Base-by-base conservation (phyloP, 2,329 filamentous ascomycete species). In the Cladosporium austrohemisphaericum region DNA sequence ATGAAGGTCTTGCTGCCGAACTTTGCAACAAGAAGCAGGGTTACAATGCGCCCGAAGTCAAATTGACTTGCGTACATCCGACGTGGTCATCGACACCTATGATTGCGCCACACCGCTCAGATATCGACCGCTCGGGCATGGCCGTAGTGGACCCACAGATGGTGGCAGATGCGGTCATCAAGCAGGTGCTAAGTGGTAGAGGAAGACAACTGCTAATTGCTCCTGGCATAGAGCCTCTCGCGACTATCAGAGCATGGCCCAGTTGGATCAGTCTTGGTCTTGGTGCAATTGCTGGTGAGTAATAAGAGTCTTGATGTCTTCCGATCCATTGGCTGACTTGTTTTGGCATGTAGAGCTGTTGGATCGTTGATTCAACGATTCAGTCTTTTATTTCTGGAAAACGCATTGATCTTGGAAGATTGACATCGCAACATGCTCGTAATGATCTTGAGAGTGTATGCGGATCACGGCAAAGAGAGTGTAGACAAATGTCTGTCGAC, bases 1-100 rank as follows among this genome's bases (percentile, higher is more conserved):
- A 81, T 54, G 77, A 81, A 65, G 69, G 63, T 26, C 60, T 74
- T 3, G 61, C 58, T 0, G 62, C 67, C 32, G 71, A 74, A 52
- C 55, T 73, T 13, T 69, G 71, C 50, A 63, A 69, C 49, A 64
- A 69, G 31, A 22, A 29, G 4, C 31, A 26, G 14, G 43, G 43
- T 11, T 68, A 71, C 60, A 61, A 68, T 10, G 69, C 66, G 16
- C 70, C 70, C 14, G 60, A 71, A 51, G 68, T 74, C 60, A 69
- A 69, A 52, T 71, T 68, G 7, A 67, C 67, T 5, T 63, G 70
- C 19, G 65, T 73, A 1, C 71, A 72, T 55, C 71, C 71, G 2
- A 63, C 60, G 19, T 73, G 68, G 61, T 71, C 68, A 9, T 63
- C 60, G 22, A 72, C 71, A 4, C 66, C 71, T 1, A 63, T 73